Percentiles rank a stretch among this genome's conserved stretches.
phyloP scores from a whole-genome alignment of 208 protist genomes.

The Leishmania braziliensis region DNA sequence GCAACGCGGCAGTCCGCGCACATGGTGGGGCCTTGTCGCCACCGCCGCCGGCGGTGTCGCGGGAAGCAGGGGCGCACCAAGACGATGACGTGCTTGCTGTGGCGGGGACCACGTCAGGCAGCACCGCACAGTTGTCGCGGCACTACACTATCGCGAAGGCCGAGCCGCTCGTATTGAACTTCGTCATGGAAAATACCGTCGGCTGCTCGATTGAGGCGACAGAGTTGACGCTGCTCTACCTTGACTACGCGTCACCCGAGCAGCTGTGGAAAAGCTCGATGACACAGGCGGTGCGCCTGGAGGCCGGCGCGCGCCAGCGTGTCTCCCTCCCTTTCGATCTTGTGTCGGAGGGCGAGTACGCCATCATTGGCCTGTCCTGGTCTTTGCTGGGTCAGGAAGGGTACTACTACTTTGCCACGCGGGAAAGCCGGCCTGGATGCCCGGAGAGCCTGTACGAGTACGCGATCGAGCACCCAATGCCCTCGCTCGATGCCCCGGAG shows the following conservation, averaged over 20 bases:
- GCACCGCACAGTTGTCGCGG: slow-evolving; percentile 2
- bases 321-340: slow-evolving; percentile 68
- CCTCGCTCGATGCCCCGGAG: slow-evolving; percentile 52
- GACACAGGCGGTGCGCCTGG: slow-evolving; percentile 55
- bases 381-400: slow-evolving; percentile 55
- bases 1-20: neutral
- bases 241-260: slow-evolving; percentile 45
- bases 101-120: neutral
- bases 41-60: neutral
- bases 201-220: slow-evolving; percentile 51
- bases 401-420: slow-evolving; percentile 86
- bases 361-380: slow-evolving; percentile 82
- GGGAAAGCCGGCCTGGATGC: slow-evolving; percentile 40
- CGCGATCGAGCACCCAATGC: slow-evolving; percentile 70
- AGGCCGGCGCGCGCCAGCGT: slow-evolving; percentile 25
- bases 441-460: slow-evolving; percentile 68
- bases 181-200: slow-evolving; percentile 66
- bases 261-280: slow-evolving; percentile 74
- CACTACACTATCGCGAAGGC: slow-evolving; percentile 49
- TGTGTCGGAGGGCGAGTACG: slow-evolving; percentile 59
- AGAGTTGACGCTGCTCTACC: slow-evolving; percentile 67
- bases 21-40: neutral
- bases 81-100: neutral
- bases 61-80: neutral
- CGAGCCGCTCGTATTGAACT: slow-evolving; percentile 67